Evolutionary conservation across 1,284 basidiomycete genomes (phyloP).

Genomic region (Cutaneotrichosporon mucoides): DNA sequence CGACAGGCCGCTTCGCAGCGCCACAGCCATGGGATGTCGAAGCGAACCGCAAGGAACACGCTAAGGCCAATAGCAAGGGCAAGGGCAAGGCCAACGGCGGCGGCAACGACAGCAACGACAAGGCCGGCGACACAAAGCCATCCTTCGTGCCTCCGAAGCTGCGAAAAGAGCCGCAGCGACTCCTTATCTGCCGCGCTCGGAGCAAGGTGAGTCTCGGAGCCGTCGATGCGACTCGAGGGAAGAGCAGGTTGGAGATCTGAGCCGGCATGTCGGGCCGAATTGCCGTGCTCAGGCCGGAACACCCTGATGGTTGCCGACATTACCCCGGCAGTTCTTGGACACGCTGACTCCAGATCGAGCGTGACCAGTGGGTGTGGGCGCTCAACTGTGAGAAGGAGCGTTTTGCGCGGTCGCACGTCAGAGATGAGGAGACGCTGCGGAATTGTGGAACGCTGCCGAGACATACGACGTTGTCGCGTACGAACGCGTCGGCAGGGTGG

Average conservation of each 20-base stretch:
- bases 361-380: slow-evolving; percentile 49
- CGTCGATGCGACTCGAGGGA: not conserved
- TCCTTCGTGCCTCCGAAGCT: slow-evolving; percentile 26
- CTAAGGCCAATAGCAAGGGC: too few relatives aligned
- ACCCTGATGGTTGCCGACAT: too few relatives aligned
- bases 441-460: slow-evolving; percentile 32
- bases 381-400: slow-evolving; percentile 48
- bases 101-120: not conserved
- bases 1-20: slow-evolving; percentile 12
- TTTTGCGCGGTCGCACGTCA: slow-evolving; percentile 31
- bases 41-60: not conserved
- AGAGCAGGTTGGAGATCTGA: not conserved
- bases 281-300: too few relatives aligned
- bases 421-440: slow-evolving; percentile 30
- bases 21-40: slow-evolving; percentile 36
- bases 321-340: too few relatives aligned
- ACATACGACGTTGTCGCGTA: slow-evolving; percentile 5
- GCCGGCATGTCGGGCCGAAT: not conserved
- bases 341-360: slow-evolving; percentile 37
- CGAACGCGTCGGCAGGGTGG: not conserved
- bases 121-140: too few relatives aligned
- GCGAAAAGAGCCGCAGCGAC: slow-evolving; percentile 24
- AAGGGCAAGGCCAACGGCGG: slow-evolving; percentile 1
- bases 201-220: slow-evolving; percentile 38
- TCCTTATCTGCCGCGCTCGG: slow-evolving; percentile 42